phyloP scores from a whole-genome alignment of 352 stramenopile species.

The Pythium aristosporum region DNA sequence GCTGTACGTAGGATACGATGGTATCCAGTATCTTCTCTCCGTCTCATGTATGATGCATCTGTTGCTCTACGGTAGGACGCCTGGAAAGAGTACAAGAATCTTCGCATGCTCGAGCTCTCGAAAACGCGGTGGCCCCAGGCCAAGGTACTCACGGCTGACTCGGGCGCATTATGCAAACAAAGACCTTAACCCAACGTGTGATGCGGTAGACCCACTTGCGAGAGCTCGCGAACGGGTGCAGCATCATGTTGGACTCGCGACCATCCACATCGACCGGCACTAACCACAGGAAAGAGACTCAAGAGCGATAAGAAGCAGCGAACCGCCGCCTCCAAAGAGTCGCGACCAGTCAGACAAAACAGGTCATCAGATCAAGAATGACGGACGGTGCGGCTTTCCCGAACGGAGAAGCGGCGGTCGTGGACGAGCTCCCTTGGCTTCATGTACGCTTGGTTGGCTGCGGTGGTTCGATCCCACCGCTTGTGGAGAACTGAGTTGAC shows the following conservation, averaged over 20 bases:
- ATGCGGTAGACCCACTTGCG: constrained; percentile 51
- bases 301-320: not conserved
- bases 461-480: too few species aligned
- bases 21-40: not conserved
- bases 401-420: not conserved
- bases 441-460: constrained; percentile 17
- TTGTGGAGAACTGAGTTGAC: not conserved
- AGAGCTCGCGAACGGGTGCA: constrained; percentile 70
- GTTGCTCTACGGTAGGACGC: constrained; percentile 35
- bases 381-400: not conserved
- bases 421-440: constrained; percentile 26
- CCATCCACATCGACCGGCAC: not conserved
- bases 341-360: constrained; percentile 15
- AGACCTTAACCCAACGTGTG: not conserved
- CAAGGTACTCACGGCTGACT: constrained; percentile 28
- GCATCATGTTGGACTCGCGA: constrained; percentile 50
- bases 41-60: not conserved
- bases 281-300: constrained; percentile 2
- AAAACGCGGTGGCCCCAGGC: constrained; percentile 68
- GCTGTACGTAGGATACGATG: constrained; percentile 15
- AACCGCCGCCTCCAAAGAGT: constrained; percentile 2
- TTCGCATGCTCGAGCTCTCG: constrained; percentile 62
- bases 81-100: constrained; percentile 70
- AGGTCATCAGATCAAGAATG: constrained; percentile 8
- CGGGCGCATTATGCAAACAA: not conserved